These are phyloP conservation scores for Inga oerstediana DNA, from an alignment of 306 rosid genomes.

Conservation along the genomic window DNA sequence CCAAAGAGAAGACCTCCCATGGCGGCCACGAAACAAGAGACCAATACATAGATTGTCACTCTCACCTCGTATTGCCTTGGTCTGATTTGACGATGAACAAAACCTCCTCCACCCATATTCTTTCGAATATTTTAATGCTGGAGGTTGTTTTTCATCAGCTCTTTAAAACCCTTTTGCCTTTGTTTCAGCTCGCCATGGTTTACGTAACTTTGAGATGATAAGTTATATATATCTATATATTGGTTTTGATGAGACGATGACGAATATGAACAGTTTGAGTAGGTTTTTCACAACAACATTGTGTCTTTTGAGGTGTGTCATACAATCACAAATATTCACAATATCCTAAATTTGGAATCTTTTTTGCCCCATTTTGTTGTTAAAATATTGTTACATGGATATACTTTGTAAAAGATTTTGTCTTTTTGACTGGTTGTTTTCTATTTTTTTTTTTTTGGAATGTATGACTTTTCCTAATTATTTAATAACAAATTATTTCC, in stretches of 20 bases:
- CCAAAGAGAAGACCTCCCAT: slow-evolving; percentile 1
- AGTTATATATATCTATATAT: too few relatives aligned
- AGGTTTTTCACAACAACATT: not conserved
- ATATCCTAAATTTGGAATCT: not conserved
- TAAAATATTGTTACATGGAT: not conserved
- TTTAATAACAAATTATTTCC: too few relatives aligned
- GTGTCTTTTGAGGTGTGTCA: not conserved
- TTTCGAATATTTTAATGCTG: too few relatives aligned
- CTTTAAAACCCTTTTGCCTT: too few relatives aligned
- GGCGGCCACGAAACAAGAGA: not conserved
- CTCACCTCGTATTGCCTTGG: not conserved
- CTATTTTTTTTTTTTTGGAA: not conserved
- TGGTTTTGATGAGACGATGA: too few relatives aligned
- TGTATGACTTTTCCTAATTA: too few relatives aligned
- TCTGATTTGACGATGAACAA: not conserved
- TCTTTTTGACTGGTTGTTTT: not conserved
- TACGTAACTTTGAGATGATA: not conserved
- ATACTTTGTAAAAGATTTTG: too few relatives aligned
- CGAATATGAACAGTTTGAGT: not conserved
- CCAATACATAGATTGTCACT: not conserved
- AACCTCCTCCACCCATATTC: not conserved
- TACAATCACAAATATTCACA: not conserved
- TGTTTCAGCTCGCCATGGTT: too few relatives aligned
- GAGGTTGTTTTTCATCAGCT: not conserved
- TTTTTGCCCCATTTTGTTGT: not conserved